These are phyloP conservation scores for Penicillium ochrochloron DNA, from an alignment of 495 filamentous ascomycete species.

Conservation along the genomic window DNA sequence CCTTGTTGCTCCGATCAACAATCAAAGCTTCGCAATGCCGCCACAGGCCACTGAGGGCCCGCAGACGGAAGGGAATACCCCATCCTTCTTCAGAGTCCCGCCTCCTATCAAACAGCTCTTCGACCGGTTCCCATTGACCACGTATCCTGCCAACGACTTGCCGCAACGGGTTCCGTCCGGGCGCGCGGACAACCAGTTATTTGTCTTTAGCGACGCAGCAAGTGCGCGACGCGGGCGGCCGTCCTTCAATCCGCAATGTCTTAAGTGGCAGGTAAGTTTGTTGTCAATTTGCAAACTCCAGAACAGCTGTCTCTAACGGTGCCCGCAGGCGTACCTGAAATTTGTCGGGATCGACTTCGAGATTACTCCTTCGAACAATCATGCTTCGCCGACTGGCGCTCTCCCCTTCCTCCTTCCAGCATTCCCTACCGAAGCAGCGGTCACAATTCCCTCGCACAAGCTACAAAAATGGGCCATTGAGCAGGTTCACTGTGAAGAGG, in stretches of 20 bases:
- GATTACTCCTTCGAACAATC: conserved; percentile 80
- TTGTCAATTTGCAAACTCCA: background rate
- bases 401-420: conserved; percentile 84
- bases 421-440: conserved; percentile 32
- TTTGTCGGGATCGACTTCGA: conserved; percentile 72
- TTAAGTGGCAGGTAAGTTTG: conserved; percentile 89
- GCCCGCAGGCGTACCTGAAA: conserved; percentile 76
- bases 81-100: conserved; percentile 68
- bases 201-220: conserved; percentile 73
- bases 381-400: conserved; percentile 85
- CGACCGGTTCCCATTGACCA: conserved; percentile 76
- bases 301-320: conserved; percentile 4
- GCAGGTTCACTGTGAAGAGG: conserved; percentile 50
- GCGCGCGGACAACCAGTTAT: conserved; percentile 63
- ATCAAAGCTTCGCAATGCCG: conserved; percentile 37
- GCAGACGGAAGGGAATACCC: conserved; percentile 26
- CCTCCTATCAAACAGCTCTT: conserved; percentile 80
- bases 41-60: conserved; percentile 33
- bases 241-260: conserved; percentile 89
- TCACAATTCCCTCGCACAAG: conserved; percentile 65
- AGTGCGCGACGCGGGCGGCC: conserved; percentile 67
- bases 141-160: conserved; percentile 77
- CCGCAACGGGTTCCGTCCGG: conserved; percentile 63
- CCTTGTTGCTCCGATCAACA: conserved; percentile 16
- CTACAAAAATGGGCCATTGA: conserved; percentile 71